Evolutionary conservation across 192 early-diverging fungal species (phyloP).

Genomic region (Entomortierella parvispora): DNA sequence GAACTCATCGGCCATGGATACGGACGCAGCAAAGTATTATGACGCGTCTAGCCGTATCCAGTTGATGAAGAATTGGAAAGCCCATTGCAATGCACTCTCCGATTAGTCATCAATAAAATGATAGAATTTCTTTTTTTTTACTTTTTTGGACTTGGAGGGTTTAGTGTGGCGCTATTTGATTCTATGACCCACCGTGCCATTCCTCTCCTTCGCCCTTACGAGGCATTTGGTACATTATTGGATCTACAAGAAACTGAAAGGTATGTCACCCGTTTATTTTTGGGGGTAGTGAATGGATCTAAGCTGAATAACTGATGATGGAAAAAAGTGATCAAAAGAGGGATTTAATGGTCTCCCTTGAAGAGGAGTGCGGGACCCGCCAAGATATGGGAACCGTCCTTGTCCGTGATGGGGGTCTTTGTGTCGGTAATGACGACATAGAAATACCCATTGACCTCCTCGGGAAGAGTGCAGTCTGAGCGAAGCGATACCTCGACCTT

Average conservation of each 20-base stretch:
- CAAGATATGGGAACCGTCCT: conserved; percentile 13
- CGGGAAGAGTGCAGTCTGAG: conserved; percentile 10
- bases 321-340: no score
- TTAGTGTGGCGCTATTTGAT: no score
- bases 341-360: conserved; percentile 21
- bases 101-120: background rate
- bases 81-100: background rate
- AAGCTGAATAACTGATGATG: background rate
- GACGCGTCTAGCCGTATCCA: conserved; percentile 10
- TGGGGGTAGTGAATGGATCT: background rate
- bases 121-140: no score
- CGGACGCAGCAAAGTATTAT: conserved; percentile 3
- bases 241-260: no score
- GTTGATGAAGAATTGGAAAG: conserved; percentile 32
- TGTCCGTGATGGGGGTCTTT: conserved; percentile 5
- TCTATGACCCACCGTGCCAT: no score
- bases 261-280: no score
- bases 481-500: conserved; percentile 7
- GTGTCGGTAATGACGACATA: conserved; percentile 29
- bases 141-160: no score
- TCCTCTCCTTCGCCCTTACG: no score
- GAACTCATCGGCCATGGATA: background rate
- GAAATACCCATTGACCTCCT: conserved; percentile 5
- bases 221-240: no score
- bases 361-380: conserved; percentile 32